A percentile compares a stretch with the other conserved stretches of the same genome.
Evolutionary conservation across 352 stramenopile species (phyloP).

Genomic region (Phytophthora quininea): DNA sequence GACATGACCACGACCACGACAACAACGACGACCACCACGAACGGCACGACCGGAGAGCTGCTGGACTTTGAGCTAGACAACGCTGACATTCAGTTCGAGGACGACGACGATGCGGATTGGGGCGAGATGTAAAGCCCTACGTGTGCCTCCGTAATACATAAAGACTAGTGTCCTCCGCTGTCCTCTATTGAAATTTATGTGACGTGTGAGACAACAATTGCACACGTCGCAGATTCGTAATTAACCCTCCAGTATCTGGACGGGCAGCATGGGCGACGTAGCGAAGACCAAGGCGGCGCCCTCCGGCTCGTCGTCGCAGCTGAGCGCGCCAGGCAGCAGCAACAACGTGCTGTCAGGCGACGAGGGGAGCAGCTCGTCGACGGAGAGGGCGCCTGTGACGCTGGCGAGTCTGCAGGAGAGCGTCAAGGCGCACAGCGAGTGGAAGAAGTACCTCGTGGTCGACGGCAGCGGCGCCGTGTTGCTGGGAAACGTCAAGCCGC

Average conservation of each 20-base stretch:
- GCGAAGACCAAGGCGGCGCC: background rate
- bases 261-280: background rate
- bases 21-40: conserved; percentile 35
- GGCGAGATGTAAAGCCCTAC: conserved; percentile 69
- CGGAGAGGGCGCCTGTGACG: conserved; percentile 33
- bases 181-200: too few species aligned
- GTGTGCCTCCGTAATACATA: conserved; percentile 10
- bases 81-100: conserved; percentile 78
- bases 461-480: conserved; percentile 62
- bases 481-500: conserved; percentile 58
- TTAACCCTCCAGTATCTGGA: too few species aligned
- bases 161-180: conserved; percentile 2
- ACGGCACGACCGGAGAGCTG: conserved; percentile 51
- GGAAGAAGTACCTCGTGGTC: conserved; percentile 66
- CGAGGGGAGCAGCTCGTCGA: background rate
- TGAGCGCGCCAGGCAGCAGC: conserved; percentile 14
- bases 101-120: conserved; percentile 85
- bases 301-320: conserved; percentile 16
- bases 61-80: conserved; percentile 82
- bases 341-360: conserved; percentile 26
- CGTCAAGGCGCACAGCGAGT: conserved; percentile 72
- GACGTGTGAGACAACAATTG: background rate
- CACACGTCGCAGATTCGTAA: too few species aligned
- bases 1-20: conserved; percentile 27
- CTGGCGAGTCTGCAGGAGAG: conserved; percentile 54